A percentile compares a stretch with the other conserved stretches of the same genome.
phyloP scores from a whole-genome alignment of 768 basidiomycete species.

The Leccinellum albellum region DNA sequence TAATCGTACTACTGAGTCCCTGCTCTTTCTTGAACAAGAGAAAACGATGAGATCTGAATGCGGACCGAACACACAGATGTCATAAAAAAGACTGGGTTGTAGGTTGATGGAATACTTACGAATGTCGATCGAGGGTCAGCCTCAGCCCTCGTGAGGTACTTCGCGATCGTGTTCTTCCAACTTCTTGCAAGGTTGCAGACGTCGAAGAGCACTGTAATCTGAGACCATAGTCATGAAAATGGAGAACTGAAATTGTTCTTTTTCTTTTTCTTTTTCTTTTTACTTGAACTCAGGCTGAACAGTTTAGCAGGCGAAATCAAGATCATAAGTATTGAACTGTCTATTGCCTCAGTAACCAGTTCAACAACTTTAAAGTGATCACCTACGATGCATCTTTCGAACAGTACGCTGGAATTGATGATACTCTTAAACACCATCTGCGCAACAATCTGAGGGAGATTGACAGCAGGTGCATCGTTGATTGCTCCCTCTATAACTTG shows the following conservation, averaged over 20 bases:
- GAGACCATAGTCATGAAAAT: no score
- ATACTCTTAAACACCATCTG: constrained; percentile 17
- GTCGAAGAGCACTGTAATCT: background rate
- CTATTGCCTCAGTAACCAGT: background rate
- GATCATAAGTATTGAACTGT: constrained; percentile 12
- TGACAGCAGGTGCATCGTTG: constrained; percentile 13
- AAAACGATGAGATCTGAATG: constrained; percentile 7
- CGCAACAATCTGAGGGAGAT: constrained; percentile 24
- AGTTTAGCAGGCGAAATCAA: background rate
- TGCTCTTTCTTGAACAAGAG: constrained; percentile 77
- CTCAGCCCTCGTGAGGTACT: no score
- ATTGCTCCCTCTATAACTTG: constrained; percentile 21
- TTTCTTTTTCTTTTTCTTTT: no score
- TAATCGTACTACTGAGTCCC: constrained; percentile 76
- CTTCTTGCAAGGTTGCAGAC: no score
- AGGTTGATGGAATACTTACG: constrained; percentile 33
- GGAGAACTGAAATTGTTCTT: no score
- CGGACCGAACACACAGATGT: background rate
- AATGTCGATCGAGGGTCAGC: constrained; percentile 32
- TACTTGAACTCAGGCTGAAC: background rate
- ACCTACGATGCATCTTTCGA: constrained; percentile 24
- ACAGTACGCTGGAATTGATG: constrained; percentile 20
- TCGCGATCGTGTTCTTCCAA: no score
- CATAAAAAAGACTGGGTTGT: background rate
- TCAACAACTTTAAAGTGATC: background rate